phyloP scores from a whole-genome alignment of 495 filamentous ascomycete species.

The Hyaloscypha finlandica region DNA sequence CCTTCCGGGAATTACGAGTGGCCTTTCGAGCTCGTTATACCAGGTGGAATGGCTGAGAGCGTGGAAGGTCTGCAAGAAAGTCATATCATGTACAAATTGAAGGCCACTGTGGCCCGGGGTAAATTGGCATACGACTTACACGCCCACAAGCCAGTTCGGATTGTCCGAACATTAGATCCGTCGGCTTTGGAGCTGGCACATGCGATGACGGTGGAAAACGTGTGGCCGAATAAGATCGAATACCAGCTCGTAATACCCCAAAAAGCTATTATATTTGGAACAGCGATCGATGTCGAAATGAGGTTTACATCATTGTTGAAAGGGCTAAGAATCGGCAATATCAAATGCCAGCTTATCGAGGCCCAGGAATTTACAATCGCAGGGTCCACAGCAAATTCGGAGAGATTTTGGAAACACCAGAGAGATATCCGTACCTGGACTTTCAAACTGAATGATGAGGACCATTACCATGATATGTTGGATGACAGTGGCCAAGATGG shows the following conservation, averaged over 20 bases:
- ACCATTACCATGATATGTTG: slow-evolving; percentile 65
- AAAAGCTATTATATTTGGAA: slow-evolving; percentile 90
- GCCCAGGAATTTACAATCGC: slow-evolving; percentile 65
- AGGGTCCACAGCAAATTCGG: slow-evolving; percentile 49
- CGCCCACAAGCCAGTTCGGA: slow-evolving; percentile 76
- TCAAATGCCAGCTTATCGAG: slow-evolving; percentile 75
- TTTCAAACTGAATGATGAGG: slow-evolving; percentile 56
- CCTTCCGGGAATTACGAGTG: slow-evolving; percentile 85
- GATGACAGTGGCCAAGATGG: slow-evolving; percentile 71
- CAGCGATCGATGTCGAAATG: slow-evolving; percentile 75
- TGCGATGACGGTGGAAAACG: slow-evolving; percentile 90
- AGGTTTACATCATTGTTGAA: slow-evolving; percentile 82
- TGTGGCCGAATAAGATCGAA: slow-evolving; percentile 93
- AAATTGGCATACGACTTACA: slow-evolving; percentile 80
- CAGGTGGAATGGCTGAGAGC: slow-evolving; percentile 79
- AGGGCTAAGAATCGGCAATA: slow-evolving; percentile 76
- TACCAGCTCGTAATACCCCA: slow-evolving; percentile 88
- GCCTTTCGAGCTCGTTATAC: slow-evolving; percentile 78
- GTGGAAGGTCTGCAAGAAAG: slow-evolving; percentile 82
- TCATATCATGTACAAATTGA: slow-evolving; percentile 84
- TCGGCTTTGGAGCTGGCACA: slow-evolving; percentile 81
- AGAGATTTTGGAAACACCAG: slow-evolving; percentile 60
- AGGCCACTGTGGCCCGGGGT: slow-evolving; percentile 79
- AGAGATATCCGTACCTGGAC: slow-evolving; percentile 65
- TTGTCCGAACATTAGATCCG: slow-evolving; percentile 83